Base-by-base conservation (phyloP, 106 monocot species). In the Narthecium ossifragum region DNA sequence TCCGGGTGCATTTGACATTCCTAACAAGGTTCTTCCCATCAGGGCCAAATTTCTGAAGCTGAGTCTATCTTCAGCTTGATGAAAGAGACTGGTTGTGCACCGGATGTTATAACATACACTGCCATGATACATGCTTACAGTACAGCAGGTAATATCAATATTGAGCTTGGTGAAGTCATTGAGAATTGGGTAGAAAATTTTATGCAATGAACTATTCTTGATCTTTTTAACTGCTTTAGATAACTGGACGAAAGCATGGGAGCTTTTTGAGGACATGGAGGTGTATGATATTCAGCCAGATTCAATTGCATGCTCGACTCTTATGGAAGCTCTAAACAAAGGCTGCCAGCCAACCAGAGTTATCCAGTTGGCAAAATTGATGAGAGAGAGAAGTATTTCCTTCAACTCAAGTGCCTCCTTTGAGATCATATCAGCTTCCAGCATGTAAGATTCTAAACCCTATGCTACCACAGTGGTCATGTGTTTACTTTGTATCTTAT, bases 371-470 rank as follows among this genome's bases (percentile, higher is more conserved):
- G 72, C 80, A 49, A 68, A 85, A 39, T 63, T 86, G 61, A 94
- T 94, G 93, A 67, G 59, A 60, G 65, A 83, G 67, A 83, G 77
- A 59, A 62, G 37, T 36, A 73, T 89, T 21, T 67, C 77, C 8
- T 67, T 94, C 34, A 86, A 89, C 57, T 55, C 71, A 20, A 78
- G 77, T 61, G 70, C 75, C 41, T 64, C 58, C 1, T 89, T 85
- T 71, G 83, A 85, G 70, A 65, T 86, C 12, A 56, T 94, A 73
- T 85, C 80, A 61, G 76, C 93, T 28, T 86, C 82, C 63, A 94
- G 83, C 83, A 75, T 94, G 93, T 93, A 81, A 73, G 92, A 23
- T 37, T 69, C n/a, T n/a, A n/a, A n/a, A n/a, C n/a, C n/a, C n/a
- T n/a, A n/a, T n/a, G n/a, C n/a, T n/a, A n/a, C n/a, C n/a, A n/a